phyloP scores from a whole-genome alignment of 208 protist genomes.

The Trypanosoma congolense region DNA sequence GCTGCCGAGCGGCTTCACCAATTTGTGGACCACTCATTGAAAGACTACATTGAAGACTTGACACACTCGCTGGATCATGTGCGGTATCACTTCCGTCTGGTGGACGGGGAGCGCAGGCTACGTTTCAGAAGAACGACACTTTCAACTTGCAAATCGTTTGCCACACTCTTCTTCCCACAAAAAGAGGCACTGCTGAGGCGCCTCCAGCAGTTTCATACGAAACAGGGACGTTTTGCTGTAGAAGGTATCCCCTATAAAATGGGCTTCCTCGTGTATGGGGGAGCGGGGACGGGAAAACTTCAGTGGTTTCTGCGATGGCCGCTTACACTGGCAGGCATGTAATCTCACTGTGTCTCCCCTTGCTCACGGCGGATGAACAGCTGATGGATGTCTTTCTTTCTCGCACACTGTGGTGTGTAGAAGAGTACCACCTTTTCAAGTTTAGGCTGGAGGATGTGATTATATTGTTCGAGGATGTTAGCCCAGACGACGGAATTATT shows the following conservation, averaged over 20 bases:
- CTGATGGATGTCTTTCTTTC: conserved; percentile 85
- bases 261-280: conserved; percentile 99
- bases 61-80: conserved; percentile 10
- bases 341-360: conserved; percentile 62
- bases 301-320: conserved; percentile 98
- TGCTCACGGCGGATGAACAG: conserved; percentile 81
- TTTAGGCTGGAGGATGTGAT: conserved; percentile 71
- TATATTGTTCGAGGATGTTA: conserved; percentile 82
- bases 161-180: conserved; percentile 84
- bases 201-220: conserved; percentile 72
- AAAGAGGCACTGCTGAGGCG: conserved; percentile 57
- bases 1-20: conserved; percentile 27
- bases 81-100: conserved; percentile 40
- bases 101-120: conserved; percentile 12
- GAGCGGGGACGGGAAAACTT: conserved; percentile 96
- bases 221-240: conserved; percentile 74
- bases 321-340: conserved; percentile 95
- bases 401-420: conserved; percentile 29
- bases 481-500: conserved; percentile 53
- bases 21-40: conserved; percentile 37
- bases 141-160: conserved; percentile 58
- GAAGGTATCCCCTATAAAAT: conserved; percentile 85
- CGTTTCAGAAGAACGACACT: conserved; percentile 43
- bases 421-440: conserved; percentile 39
- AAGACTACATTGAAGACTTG: conserved; percentile 30